These are phyloP conservation scores for Effrenium voratum DNA, from an alignment of 73 alveolate genomes.

Conservation along the genomic window DNA sequence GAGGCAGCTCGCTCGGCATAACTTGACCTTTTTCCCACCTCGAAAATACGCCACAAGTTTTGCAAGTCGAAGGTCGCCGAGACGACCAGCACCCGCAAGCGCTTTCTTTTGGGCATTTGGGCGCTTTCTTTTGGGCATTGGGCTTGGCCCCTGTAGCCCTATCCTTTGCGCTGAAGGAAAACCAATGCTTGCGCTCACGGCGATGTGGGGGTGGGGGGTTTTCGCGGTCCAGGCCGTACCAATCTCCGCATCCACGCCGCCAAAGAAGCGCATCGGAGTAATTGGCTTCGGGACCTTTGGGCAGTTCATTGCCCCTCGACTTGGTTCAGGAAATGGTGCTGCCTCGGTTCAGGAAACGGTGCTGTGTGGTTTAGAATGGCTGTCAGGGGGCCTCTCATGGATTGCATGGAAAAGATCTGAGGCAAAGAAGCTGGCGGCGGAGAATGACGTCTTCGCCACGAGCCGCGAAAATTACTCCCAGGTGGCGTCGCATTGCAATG, in stretches of 20 bases:
- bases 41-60: too few species aligned
- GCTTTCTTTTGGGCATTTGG: too few species aligned
- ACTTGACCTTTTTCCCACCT: neutral
- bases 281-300: conserved; percentile 92
- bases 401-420: too few species aligned
- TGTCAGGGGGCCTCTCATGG: too few species aligned
- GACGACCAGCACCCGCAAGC: too few species aligned
- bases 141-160: too few species aligned
- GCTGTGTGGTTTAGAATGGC: neutral
- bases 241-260: conserved; percentile 57
- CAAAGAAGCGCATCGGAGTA: conserved; percentile 80
- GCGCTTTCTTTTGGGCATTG: too few species aligned
- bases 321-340: neutral
- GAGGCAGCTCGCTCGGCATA: neutral
- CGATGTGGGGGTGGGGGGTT: too few species aligned
- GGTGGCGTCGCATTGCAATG: conserved; percentile 54
- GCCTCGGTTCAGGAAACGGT: neutral
- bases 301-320: conserved; percentile 53
- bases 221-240: conserved; percentile 36
- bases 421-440: conserved; percentile 67
- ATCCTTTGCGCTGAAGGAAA: too few species aligned
- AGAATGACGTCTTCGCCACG: conserved; percentile 54
- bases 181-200: too few species aligned
- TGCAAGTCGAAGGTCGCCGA: too few species aligned
- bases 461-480: conserved; percentile 75